A percentile compares a stretch with the other conserved stretches of the same genome.
Conservation (phyloP, 108 stramenopile species). For the Nitzschia putrida region DNA sequence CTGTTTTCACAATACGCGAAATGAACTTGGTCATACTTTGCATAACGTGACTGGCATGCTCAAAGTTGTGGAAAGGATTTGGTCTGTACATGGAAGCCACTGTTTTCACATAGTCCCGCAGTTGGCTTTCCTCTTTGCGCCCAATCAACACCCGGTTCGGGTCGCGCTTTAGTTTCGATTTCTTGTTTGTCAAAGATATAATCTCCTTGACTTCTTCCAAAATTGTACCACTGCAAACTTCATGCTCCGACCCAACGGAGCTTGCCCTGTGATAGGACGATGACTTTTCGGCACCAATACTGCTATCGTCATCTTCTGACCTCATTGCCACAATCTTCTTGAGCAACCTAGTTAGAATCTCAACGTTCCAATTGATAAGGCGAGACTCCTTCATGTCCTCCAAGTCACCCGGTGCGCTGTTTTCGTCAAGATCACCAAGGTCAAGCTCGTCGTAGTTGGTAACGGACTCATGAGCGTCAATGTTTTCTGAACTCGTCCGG, state of each 20-base stretch:
- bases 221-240: neutral
- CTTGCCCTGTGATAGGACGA: neutral
- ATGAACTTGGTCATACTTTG: constrained; percentile 14
- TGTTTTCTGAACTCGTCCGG: neutral
- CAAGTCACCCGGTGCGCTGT: neutral
- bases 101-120: constrained; percentile 26
- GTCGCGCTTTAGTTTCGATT: neutral
- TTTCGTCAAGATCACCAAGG: neutral
- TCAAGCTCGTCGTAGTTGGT: neutral
- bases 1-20: constrained; percentile 13
- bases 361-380: constrained; percentile 18
- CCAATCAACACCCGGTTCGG: neutral
- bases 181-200: constrained; percentile 28
- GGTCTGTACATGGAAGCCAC: constrained; percentile 24
- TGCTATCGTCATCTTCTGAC: neutral
- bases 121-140: constrained; percentile 3
- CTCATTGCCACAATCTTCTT: constrained; percentile 1
- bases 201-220: constrained; percentile 44
- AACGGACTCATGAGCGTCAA: neutral
- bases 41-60: constrained; percentile 31
- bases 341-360: neutral
- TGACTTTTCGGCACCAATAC: neutral
- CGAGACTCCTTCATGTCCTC: constrained; percentile 3
- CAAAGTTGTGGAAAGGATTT: constrained; percentile 36
- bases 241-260: neutral